Percentiles rank a stretch among this genome's conserved stretches.
phyloP scores from a whole-genome alignment of 192 early-diverging fungal species.

The Backusella sp. region DNA sequence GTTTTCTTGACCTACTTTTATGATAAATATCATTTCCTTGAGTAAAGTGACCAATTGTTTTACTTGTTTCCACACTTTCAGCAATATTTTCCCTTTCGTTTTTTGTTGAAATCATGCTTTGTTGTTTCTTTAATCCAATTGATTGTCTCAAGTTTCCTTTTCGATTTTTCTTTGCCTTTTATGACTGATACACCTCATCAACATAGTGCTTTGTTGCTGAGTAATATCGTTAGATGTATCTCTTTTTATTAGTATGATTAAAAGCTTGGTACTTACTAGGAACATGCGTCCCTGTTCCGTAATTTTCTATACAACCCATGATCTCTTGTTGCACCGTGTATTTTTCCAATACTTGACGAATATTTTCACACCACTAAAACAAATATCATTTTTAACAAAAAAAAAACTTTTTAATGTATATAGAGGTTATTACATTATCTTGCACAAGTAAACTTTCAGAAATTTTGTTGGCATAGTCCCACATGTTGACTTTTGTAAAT shows the following conservation, averaged over 20 bases:
- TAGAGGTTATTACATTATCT: slow-evolving; percentile 8
- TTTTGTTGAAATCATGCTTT: background rate
- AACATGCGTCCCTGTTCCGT: background rate
- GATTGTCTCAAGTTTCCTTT: background rate
- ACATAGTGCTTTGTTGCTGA: background rate
- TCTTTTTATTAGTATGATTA: background rate
- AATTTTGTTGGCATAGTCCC: slow-evolving; percentile 20
- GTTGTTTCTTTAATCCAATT: background rate
- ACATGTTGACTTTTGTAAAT: slow-evolving; percentile 17
- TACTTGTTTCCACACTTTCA: background rate
- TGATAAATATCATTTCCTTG: background rate
- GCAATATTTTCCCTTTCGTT: background rate
- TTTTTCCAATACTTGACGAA: slow-evolving; percentile 7
- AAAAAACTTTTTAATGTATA: background rate
- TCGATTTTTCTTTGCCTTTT: background rate
- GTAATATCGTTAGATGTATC: background rate
- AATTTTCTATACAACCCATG: background rate
- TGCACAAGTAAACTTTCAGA: slow-evolving; percentile 22
- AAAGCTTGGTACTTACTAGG: slow-evolving; percentile 1
- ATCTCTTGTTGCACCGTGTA: slow-evolving; percentile 9
- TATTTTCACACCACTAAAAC: slow-evolving; percentile 20
- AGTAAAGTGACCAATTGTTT: background rate
- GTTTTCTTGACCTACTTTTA: background rate
- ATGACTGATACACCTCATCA: background rate
- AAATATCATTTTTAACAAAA: background rate